Conservation (phyloP, 306 rosid genomes). For the Macrotyloma uniflorum region DNA sequence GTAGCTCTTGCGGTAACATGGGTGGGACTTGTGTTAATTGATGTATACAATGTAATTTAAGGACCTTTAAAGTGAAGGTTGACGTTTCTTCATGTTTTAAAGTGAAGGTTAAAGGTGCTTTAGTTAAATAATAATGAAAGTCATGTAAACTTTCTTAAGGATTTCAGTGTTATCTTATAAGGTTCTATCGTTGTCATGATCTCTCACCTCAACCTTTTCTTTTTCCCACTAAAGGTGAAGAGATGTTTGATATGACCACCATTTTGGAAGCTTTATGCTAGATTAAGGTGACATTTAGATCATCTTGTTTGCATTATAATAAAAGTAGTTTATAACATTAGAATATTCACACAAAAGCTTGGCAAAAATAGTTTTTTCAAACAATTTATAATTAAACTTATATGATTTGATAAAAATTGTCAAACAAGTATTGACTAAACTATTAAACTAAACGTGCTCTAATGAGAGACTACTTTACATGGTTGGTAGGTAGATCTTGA, state of each 20-base stretch:
- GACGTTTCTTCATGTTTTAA: background rate
- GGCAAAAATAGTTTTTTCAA: background rate
- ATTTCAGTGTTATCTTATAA: background rate
- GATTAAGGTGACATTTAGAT: background rate
- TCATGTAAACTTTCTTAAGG: constrained; percentile 12
- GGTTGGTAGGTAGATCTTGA: background rate
- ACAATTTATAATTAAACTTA: background rate
- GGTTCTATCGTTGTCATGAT: constrained; percentile 17
- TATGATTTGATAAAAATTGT: background rate
- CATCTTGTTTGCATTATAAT: background rate
- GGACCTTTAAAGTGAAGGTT: background rate
- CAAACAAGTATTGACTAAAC: background rate
- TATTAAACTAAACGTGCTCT: background rate
- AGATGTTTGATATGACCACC: background rate
- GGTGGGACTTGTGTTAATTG: constrained; percentile 37
- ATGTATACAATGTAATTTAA: background rate
- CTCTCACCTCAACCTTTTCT: background rate
- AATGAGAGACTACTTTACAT: background rate
- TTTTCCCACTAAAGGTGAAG: background rate
- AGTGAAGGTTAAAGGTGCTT: constrained; percentile 19
- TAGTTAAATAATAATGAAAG: constrained; percentile 28
- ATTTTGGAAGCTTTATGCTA: background rate
- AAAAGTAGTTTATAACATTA: background rate
- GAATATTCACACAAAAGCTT: background rate
- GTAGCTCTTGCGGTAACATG: background rate